Conservation (phyloP, 805 yeast genomes). For the Brettanomyces naardenensis region DNA sequence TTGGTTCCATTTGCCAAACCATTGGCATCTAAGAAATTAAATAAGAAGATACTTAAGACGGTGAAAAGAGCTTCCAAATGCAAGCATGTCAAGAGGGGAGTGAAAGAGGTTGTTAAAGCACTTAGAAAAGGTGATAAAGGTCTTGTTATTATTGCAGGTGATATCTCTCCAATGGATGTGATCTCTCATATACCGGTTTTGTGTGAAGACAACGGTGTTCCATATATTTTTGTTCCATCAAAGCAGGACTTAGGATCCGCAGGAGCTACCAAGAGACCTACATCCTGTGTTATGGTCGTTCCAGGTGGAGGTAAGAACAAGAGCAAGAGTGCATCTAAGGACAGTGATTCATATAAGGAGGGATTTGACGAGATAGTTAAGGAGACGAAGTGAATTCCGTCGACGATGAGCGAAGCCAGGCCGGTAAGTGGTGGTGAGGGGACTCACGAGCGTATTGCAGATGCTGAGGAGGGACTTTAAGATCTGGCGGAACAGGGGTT, state of each 20-base stretch:
- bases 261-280: conserved; percentile 98
- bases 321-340: conserved; percentile 55
- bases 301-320: conserved; percentile 84
- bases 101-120: conserved; percentile 96
- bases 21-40: conserved; percentile 89
- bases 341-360: conserved; percentile 85
- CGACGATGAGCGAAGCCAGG: too few species aligned
- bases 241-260: conserved; percentile 98
- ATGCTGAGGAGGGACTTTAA: too few species aligned
- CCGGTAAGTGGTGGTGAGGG: too few species aligned
- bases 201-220: conserved; percentile 90
- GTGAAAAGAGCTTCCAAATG: conserved; percentile 98
- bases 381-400: conserved; percentile 37
- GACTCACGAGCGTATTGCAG: too few species aligned
- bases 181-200: conserved; percentile 95
- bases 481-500: neutral
- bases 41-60: conserved; percentile 90
- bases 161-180: conserved; percentile 95
- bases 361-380: conserved; percentile 87
- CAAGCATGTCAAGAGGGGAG: conserved; percentile 97
- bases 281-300: conserved; percentile 93
- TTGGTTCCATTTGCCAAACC: conserved; percentile 90
- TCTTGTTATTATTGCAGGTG: conserved; percentile 93
- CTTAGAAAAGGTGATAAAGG: conserved; percentile 98
- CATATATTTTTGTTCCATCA: conserved; percentile 90